Base-by-base conservation (phyloP, 495 filamentous ascomycete genomes). In the Talaromyces wortmannii region DNA sequence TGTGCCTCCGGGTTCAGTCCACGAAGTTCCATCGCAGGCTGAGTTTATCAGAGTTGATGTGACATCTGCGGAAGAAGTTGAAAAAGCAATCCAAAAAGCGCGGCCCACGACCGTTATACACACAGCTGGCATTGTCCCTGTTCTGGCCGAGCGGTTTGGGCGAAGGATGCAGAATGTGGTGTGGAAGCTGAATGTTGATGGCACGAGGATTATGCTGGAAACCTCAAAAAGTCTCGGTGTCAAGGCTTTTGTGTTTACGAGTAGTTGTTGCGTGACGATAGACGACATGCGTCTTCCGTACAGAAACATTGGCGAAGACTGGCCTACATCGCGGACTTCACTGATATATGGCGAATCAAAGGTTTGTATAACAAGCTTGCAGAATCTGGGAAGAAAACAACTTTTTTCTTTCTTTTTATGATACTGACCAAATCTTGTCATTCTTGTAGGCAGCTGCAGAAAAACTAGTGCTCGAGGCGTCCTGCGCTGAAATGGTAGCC, bases 271-370 rank as follows among this genome's bases (percentile, higher is more conserved):
- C 18, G 75, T 78, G 43, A 67, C 82, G 48, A 77, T 72, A 12
- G 83, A 86, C 64, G 75, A 84, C 58, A 61, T 82, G 63, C 65
- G 65, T 13, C 61, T 69, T 50, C 66, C 78, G 31, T 80, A 81
- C 63, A 65, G 58, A 11, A 81, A 85, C 60, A 76, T 81, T 54
- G 70, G 81, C 57, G 82, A 84, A 62, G 60, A 47, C 18, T 78
- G 79, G 68, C 78, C 78, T 16, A 73, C 68, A 1, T 73, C 77
- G 13, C 61, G 56, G 32, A 71, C 63, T 17, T 82, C 71, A 1
- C 68, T 80, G 48, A 75, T 80, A 32, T 86, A 86, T 60, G 80
- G 81, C 18, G 77, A 82, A 58, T 82, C 78, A 23, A 85, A 84
- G 73, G 81, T 79, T 55, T 4, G 47, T 32, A 17, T 55, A 49